Evolutionary conservation across 2,329 filamentous ascomycete species (phyloP).

Genomic region (Cordyceps javanica): DNA sequence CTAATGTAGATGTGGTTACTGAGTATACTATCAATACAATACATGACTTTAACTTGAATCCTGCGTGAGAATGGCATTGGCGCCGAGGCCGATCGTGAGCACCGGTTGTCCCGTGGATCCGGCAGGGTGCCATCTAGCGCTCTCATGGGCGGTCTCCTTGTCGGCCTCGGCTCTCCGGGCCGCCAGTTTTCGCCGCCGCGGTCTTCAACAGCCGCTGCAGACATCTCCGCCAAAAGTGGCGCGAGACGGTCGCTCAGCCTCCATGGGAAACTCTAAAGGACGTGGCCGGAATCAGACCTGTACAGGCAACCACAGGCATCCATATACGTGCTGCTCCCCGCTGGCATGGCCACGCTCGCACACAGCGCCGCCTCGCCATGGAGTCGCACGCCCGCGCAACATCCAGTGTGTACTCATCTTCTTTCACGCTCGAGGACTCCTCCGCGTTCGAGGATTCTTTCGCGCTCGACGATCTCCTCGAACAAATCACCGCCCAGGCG

Average conservation of each 20-base stretch:
- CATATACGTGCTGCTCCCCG: not conserved
- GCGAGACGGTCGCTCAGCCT: not conserved
- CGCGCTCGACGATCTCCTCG: not conserved
- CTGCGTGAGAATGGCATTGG: too few species aligned
- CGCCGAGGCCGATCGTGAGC: too few species aligned
- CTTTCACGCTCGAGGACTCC: not conserved
- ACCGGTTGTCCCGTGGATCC: too few species aligned
- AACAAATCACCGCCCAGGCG: not conserved
- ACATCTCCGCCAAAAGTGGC: not conserved
- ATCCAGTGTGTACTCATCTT: not conserved
- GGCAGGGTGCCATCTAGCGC: too few species aligned
- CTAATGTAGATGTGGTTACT: too few species aligned
- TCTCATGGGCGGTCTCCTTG: too few species aligned
- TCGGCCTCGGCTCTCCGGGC: not conserved
- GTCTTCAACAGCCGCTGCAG: not conserved
- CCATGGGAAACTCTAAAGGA: not conserved
- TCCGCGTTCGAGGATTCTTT: too few species aligned
- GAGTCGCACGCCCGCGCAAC: not conserved
- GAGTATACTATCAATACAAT: too few species aligned
- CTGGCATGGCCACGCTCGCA: not conserved
- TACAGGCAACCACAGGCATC: not conserved
- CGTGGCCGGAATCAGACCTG: not conserved
- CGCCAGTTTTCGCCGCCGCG: not conserved
- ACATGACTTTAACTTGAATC: too few species aligned
- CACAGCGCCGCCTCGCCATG: not conserved